Evolutionary conservation across 2,329 filamentous ascomycete species (phyloP), one percentile per base, ranked within the genome.

Genomic region (Fusarium pilosicola): DNA sequence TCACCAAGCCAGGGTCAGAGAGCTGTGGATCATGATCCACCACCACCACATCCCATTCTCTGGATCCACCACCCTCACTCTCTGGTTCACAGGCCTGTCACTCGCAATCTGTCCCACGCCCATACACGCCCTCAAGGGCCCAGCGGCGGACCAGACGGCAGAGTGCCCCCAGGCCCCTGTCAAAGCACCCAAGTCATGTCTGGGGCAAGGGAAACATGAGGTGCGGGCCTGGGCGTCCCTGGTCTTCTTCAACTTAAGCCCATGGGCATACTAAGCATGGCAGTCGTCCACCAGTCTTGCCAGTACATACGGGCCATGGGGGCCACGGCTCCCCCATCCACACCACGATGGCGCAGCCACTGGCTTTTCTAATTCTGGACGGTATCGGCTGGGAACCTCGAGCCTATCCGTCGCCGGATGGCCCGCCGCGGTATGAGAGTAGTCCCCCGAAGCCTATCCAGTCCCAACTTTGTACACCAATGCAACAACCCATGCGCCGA

Each of bases 1-100:
- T 86, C 84, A 84, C 55, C 62, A 65, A 68, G 73, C 81, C 80
- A 83, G 85, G 85, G 85, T 76, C 70, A 76, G 77, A 68, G 77
- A 71, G 74, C 73, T 71, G 76, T 77, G 74, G 74, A 72, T 73
- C 73, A 68, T 74, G 74, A 74, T 77, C 76, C 76, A 77, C 76
- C 70, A 68, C 59, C 58, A 74, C 63, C 64, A 72, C 72, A 69
- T 73, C 75, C 75, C 71, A 77, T 74, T 70, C 57, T 70, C 57
- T 71, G 60, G 57, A 70, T 74, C 75, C 71, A 76, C 65, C 65
- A 74, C 70, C 66, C 67, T 75, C 57, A 56, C 65, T 72, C 51
- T 66, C 38, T 52, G 28, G 46, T 45, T 55, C 34, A 34, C 48
- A 48, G 51, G 61, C 64, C 62, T 72, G 65, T 69, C 59, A 65